A percentile compares a stretch with the other conserved stretches of the same genome.
phyloP scores from a whole-genome alignment of 202 grass and related monocot genomes.

The Setaria italica region DNA sequence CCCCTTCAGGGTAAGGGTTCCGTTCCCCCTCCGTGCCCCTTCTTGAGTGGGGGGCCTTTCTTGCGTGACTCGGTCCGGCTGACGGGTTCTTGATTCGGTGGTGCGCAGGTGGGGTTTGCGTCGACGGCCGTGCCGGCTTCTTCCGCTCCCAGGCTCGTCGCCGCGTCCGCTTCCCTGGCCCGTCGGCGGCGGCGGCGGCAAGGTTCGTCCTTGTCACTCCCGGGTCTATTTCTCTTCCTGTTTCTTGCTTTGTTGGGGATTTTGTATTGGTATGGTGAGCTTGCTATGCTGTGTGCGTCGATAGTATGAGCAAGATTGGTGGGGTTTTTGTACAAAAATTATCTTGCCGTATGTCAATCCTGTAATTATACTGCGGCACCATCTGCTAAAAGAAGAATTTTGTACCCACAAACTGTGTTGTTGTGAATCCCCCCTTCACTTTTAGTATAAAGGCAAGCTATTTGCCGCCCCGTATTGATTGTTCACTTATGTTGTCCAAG shows the following conservation, averaged over 20 bases:
- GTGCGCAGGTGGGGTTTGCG: conserved; percentile 40
- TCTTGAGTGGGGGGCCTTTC: neutral
- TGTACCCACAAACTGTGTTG: neutral
- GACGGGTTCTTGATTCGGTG: conserved; percentile 40
- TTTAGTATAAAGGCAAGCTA: neutral
- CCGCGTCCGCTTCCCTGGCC: neutral
- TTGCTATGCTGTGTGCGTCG: neutral
- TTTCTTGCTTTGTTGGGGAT: neutral
- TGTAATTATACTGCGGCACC: neutral
- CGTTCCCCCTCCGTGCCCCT: neutral
- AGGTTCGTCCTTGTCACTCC: conserved; percentile 26
- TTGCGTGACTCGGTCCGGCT: conserved; percentile 18
- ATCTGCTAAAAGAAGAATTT: neutral
- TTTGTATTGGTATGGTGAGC: neutral
- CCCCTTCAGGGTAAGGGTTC: conserved; percentile 55
- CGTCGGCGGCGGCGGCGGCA: conserved; percentile 8
- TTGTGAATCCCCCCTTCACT: neutral
- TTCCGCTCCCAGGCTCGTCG: conserved; percentile 34
- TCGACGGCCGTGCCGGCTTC: conserved; percentile 33
- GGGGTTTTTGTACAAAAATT: neutral
- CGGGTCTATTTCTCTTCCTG: neutral
- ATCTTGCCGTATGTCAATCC: neutral
- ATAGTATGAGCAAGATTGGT: neutral
- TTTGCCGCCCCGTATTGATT: neutral
- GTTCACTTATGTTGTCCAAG: conserved; percentile 10